phyloP scores from a whole-genome alignment of 2,329 filamentous ascomycete species.

The Alternaria longipes region DNA sequence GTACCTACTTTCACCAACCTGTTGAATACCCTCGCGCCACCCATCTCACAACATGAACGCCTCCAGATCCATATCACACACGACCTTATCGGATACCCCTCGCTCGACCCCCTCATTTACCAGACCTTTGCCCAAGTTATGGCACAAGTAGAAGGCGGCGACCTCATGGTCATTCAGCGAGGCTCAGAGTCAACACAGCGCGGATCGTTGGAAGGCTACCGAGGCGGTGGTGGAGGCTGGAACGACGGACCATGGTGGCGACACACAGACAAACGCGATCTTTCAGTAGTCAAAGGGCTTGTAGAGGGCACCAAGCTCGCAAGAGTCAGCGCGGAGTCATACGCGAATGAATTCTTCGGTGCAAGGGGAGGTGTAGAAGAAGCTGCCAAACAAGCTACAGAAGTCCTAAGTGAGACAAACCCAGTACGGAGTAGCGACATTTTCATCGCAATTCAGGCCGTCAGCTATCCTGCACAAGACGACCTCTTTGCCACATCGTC shows the following conservation, averaged over 20 bases:
- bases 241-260: slow-evolving; percentile 98
- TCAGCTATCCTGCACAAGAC: slow-evolving; percentile 70
- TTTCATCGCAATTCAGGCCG: slow-evolving; percentile 93
- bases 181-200: slow-evolving; percentile 83
- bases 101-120: slow-evolving; percentile 91
- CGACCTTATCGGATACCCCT: slow-evolving; percentile 92
- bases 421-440: slow-evolving; percentile 93
- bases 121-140: slow-evolving; percentile 93
- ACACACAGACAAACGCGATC: slow-evolving; percentile 73
- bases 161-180: slow-evolving; percentile 91
- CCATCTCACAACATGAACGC: slow-evolving; percentile 95
- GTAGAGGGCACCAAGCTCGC: slow-evolving; percentile 91
- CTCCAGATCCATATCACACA: slow-evolving; percentile 98
- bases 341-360: slow-evolving; percentile 84
- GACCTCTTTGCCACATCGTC: slow-evolving; percentile 70
- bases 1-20: slow-evolving; percentile 95
- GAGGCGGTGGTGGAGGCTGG: slow-evolving; percentile 74
- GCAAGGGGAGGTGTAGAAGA: slow-evolving; percentile 79
- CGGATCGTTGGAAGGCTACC: slow-evolving; percentile 67
- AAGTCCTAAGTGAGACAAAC: slow-evolving; percentile 82
- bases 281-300: slow-evolving; percentile 81
- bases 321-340: slow-evolving; percentile 86
- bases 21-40: slow-evolving; percentile 92
- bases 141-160: slow-evolving; percentile 98
- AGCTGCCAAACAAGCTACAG: slow-evolving; percentile 80